Evolutionary conservation across 2,329 filamentous ascomycete species (phyloP), one percentile per base, ranked within the genome.

Genomic region (Cladosporium velox): DNA sequence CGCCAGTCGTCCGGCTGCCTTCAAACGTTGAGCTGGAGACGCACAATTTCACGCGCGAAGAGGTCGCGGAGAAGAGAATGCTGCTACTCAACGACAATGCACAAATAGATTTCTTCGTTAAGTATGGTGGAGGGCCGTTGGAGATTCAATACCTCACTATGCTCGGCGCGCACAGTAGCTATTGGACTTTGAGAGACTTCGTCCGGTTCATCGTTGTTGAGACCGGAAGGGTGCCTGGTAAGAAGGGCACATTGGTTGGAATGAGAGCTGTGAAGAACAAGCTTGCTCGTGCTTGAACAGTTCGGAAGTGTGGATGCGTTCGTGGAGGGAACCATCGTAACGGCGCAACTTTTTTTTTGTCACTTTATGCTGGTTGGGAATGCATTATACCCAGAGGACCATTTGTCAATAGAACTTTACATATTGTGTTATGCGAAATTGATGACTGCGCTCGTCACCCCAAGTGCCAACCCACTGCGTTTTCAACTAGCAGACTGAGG

Each of bases 121-220:
- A 88, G 59, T 93, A 92, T 8, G 91, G 92, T 0, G 90, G 91
- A 1, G 95, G 95, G 0, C 90, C 93, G 4, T 82, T 99, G 41
- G 95, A 97, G 78, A 93, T 97, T 28, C 93, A 98, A 79, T 99
- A 99, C 76, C 79, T 98, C 41, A 97, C 96, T 71, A 99, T 99
- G 95, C 81, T 99, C 64, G 91, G 92, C 66, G 95, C 95, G 10
- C 95, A 99, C 78, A 93, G 91, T 65, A 94, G 91, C 76, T 99
- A 99, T 78, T 99, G 95, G 95, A 85, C 88, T 2, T 88, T 91
- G 72, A 86, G 83, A 32, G 95, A 98, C 76, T 93, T 99, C 76
- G 89, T 96, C n/a, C 83, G 93, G 54, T 89, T 98, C 82, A 79
- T 98, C 59, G 96, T 96, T 52, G 83, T 94, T 35, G 95, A 99